Percentiles rank a stretch among this genome's conserved stretches.
Conservation (phyloP, 495 filamentous ascomycete genomes). For the Neurospora sp. region DNA sequence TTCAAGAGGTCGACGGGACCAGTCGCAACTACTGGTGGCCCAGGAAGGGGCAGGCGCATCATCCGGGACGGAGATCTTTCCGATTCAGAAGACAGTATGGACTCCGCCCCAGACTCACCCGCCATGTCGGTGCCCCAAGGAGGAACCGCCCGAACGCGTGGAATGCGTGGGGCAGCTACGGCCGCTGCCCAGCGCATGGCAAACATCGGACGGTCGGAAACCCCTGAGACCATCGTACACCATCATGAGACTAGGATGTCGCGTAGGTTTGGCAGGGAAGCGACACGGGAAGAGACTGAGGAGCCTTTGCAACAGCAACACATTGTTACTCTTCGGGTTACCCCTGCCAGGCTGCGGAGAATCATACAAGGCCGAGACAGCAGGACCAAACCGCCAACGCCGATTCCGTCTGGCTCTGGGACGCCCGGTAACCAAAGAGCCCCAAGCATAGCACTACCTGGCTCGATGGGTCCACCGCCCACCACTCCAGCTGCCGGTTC, state of each 20-base stretch:
- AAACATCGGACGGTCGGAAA: conserved; percentile 76
- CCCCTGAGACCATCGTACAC: conserved; percentile 65
- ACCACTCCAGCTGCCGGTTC: conserved; percentile 26
- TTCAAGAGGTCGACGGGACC: conserved; percentile 53
- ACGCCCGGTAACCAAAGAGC: conserved; percentile 41
- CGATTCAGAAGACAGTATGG: conserved; percentile 79
- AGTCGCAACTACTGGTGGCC: conserved; percentile 30
- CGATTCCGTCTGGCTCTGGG: conserved; percentile 29
- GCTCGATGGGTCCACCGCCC: conserved; percentile 51
- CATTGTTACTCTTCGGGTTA: conserved; percentile 64
- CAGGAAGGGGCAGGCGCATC: conserved; percentile 45
- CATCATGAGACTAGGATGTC: conserved; percentile 64
- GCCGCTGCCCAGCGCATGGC: conserved; percentile 68
- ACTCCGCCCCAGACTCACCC: conserved; percentile 78
- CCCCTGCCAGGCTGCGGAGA: conserved; percentile 51
- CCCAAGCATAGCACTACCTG: conserved; percentile 41
- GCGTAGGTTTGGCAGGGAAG: conserved; percentile 46
- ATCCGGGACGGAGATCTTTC: conserved; percentile 68
- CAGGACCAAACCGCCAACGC: conserved; percentile 27
- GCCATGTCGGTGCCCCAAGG: conserved; percentile 65
- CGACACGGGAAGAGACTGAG: conserved; percentile 58
- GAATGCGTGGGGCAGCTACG: conserved; percentile 73
- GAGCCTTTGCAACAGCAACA: conserved; percentile 52
- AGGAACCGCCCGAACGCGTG: conserved; percentile 76
- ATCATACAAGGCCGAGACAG: conserved; percentile 33